Evolutionary conservation across 2,329 filamentous ascomycete genomes (phyloP).

Genomic region (Calonectria naviculata): DNA sequence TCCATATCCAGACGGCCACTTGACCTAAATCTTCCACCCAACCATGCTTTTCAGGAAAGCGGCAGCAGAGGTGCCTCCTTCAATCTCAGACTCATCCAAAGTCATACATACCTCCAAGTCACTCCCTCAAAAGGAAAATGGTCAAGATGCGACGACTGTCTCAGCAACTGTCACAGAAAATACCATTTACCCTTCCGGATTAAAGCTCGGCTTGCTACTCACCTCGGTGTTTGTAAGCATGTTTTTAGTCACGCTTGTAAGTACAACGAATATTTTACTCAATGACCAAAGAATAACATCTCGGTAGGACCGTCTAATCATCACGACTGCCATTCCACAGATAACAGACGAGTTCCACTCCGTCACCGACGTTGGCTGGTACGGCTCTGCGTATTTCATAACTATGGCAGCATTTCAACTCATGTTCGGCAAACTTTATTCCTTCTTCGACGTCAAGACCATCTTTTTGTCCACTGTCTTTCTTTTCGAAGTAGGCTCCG

Average conservation of each 20-base stretch:
- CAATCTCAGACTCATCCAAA: neutral
- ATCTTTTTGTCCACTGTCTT: conserved; percentile 34
- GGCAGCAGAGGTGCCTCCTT: neutral
- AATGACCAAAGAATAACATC: neutral
- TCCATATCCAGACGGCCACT: too few relatives aligned
- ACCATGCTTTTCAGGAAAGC: neutral
- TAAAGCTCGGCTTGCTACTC: neutral
- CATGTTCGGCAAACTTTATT: conserved; percentile 53
- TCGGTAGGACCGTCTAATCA: neutral
- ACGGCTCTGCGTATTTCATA: conserved; percentile 50
- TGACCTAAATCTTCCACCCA: too few relatives aligned
- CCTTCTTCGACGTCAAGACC: conserved; percentile 47
- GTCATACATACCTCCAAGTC: neutral
- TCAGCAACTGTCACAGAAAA: neutral
- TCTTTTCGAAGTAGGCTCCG: conserved; percentile 44
- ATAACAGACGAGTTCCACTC: conserved; percentile 46
- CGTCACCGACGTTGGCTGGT: conserved; percentile 45
- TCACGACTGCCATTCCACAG: conserved; percentile 32
- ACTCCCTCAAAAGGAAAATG: neutral
- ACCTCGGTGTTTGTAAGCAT: neutral
- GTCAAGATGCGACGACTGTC: too few relatives aligned
- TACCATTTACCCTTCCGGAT: neutral
- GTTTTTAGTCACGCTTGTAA: neutral
- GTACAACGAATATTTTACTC: neutral
- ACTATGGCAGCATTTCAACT: conserved; percentile 51